These are phyloP conservation scores for Xylaria digitata DNA, from an alignment of 2,329 filamentous ascomycete species.

Conservation along the genomic window DNA sequence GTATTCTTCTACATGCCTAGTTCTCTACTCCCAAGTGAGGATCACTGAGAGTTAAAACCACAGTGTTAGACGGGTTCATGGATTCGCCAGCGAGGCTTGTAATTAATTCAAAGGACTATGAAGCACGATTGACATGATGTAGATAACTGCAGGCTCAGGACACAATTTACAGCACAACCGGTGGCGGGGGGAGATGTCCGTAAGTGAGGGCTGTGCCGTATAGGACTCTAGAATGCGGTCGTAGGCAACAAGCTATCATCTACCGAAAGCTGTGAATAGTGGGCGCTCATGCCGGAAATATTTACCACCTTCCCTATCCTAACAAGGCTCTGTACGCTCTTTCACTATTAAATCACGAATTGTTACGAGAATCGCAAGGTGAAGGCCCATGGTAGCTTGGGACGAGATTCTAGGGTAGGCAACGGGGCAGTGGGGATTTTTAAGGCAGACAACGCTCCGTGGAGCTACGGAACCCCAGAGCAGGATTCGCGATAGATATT, in stretches of 20 bases:
- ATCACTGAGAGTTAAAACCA: background rate
- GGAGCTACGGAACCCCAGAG: slow-evolving; percentile 12
- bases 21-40: background rate
- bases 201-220: background rate
- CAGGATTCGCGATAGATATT: background rate
- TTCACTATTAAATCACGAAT: background rate
- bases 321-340: background rate
- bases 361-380: background rate
- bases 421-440: background rate
- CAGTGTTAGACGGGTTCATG: too few relatives aligned
- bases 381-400: background rate
- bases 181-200: slow-evolving; percentile 10
- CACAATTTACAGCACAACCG: background rate
- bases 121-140: background rate
- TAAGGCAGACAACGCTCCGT: slow-evolving; percentile 12
- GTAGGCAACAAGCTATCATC: background rate
- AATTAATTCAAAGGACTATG: background rate
- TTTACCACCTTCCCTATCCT: background rate
- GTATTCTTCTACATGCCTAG: background rate
- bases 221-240: background rate
- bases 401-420: slow-evolving; percentile 1
- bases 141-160: background rate
- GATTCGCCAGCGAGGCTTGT: background rate
- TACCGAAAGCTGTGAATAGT: background rate
- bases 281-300: background rate